Conservation (phyloP, 2,329 filamentous ascomycete species). For the Hymenoscyphus albidus region DNA sequence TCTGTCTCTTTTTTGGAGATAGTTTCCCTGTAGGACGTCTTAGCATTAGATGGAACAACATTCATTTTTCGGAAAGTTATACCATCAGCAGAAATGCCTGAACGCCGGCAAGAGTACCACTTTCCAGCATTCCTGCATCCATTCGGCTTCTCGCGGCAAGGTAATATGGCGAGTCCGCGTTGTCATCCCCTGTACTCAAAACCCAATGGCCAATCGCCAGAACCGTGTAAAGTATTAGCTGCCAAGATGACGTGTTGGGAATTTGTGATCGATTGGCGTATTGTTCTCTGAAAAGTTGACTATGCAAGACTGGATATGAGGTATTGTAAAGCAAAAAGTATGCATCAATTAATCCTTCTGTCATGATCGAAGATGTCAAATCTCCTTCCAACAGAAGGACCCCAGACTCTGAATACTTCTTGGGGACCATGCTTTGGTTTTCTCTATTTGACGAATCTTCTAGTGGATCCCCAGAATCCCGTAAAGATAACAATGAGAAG, state of each 20-base stretch:
- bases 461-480: constrained; percentile 5
- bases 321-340: constrained; percentile 24
- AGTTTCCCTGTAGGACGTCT: constrained; percentile 35
- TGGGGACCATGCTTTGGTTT: constrained; percentile 12
- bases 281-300: constrained; percentile 19
- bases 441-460: constrained; percentile 12
- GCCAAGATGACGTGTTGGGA: constrained; percentile 25
- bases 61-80: background rate
- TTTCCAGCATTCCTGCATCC: constrained; percentile 18
- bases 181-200: constrained; percentile 15
- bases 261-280: constrained; percentile 31
- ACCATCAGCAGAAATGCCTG: constrained; percentile 22
- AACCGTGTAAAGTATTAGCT: constrained; percentile 39
- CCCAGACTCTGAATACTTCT: constrained; percentile 14
- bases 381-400: constrained; percentile 15
- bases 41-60: background rate
- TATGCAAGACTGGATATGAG: constrained; percentile 23
- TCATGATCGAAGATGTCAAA: constrained; percentile 29
- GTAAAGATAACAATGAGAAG: constrained; percentile 14
- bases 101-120: constrained; percentile 18
- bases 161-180: constrained; percentile 21
- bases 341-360: constrained; percentile 24
- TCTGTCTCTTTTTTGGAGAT: constrained; percentile 46
- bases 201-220: constrained; percentile 39
- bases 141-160: constrained; percentile 18